Base-by-base conservation (phyloP, 1,139 yeast genomes). In the Debaryomycetaceae sp. region DNA sequence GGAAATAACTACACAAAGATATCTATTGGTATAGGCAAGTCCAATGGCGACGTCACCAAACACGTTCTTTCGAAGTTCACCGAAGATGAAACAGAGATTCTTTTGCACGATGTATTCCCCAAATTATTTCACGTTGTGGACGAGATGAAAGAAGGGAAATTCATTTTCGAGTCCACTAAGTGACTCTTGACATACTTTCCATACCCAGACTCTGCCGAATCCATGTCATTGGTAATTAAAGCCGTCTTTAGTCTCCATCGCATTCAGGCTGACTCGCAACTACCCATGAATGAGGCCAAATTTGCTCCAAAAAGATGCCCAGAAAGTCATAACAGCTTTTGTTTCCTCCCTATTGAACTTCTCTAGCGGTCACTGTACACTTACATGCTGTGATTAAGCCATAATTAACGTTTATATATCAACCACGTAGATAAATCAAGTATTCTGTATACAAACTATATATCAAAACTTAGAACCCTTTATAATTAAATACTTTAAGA, bases 11-110 rank as follows among this genome's bases (percentile, higher is more conserved):
- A 78, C 49, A 68, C 74, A 9, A 74, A 83, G 43, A 55, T 87
- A 5, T 77, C 83, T 11, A 65, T 88, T 7, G 96, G 96, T 0
- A 83, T 88, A 17, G 95, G 87, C 2, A 68, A 86, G 39, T 45
- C 50, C 1, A 61, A 72, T 0, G 53, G 55, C 2, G 63, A 58
- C 5, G 86, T 86, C 1, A 73, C 83, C 0, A 69, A 75, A 16
- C 83, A 81, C 52, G 96, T 88, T 2, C 61, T 87, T 31, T 57
- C 73, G 14, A 67, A 63, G 46, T 77, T 78, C 56, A 61, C 58
- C 17, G 54, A 50, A 0, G 54, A 61, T 1, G 81, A 76, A 45
- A 36, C 55, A 26, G 63, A 63, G 6, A 47, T 50, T 0, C 42
- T 76, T 3, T 61, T 64, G 32, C 55, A 47, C 15, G 61, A 57